Conservation (phyloP, 2,329 filamentous ascomycete species). For the Penicillium sp. region DNA sequence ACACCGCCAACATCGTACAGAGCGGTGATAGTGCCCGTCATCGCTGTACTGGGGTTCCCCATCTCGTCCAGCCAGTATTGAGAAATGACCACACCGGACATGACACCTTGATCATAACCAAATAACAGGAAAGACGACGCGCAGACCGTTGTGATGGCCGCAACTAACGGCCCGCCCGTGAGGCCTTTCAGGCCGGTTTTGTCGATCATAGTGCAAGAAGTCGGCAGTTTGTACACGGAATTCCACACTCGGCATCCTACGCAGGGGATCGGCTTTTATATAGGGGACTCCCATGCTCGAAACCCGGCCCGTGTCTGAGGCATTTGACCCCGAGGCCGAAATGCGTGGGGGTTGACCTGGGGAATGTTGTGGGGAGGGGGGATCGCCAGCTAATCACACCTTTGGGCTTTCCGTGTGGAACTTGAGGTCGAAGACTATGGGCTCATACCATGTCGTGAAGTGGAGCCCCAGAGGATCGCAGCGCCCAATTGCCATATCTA, state of each 20-base stretch:
- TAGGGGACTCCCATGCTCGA: background rate
- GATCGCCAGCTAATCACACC: background rate
- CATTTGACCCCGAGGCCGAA: slow-evolving; percentile 8
- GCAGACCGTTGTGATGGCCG: slow-evolving; percentile 26
- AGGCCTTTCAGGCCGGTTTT: slow-evolving; percentile 19
- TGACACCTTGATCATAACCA: slow-evolving; percentile 30
- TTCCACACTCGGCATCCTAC: background rate
- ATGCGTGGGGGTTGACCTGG: slow-evolving; percentile 15
- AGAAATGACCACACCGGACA: slow-evolving; percentile 30
- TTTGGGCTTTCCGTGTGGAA: background rate
- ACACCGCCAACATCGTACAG: slow-evolving; percentile 31
- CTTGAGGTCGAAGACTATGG: background rate
- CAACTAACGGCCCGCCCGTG: slow-evolving; percentile 18
- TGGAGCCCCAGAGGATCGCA: slow-evolving; percentile 8
- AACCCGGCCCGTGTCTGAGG: slow-evolving; percentile 1
- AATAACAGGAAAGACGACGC: slow-evolving; percentile 47
- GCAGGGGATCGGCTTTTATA: background rate
- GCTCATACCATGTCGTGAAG: slow-evolving; percentile 1
- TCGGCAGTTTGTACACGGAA: background rate
- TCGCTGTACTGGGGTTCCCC: slow-evolving; percentile 23
- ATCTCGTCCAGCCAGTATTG: slow-evolving; percentile 27
- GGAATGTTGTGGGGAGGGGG: slow-evolving; percentile 9
- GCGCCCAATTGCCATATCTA: slow-evolving; percentile 1
- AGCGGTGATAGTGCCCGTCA: slow-evolving; percentile 32
- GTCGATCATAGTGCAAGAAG: slow-evolving; percentile 6